phyloP scores from a whole-genome alignment of 352 stramenopile species.

The Chrysophaeum taylorii region DNA sequence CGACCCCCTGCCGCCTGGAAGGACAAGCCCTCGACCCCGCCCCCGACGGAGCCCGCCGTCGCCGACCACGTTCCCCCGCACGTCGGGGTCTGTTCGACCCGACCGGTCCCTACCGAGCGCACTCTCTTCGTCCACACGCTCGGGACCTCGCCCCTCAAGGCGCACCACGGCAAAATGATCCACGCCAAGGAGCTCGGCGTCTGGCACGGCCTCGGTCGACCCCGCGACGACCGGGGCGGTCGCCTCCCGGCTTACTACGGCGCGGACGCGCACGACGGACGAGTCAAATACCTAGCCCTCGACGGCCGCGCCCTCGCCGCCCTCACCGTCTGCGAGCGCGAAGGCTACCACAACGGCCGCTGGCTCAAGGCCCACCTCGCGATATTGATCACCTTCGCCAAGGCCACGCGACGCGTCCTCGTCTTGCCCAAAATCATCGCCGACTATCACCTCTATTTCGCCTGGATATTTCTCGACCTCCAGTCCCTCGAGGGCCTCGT shows the following conservation, averaged over 20 bases:
- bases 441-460: conserved; percentile 23
- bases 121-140: conserved; percentile 33
- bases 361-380: background rate
- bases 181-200: conserved; percentile 34
- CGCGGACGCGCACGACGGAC: background rate
- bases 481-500: conserved; percentile 19
- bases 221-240: no score
- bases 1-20: background rate
- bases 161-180: conserved; percentile 34
- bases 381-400: background rate
- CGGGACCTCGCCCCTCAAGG: conserved; percentile 18
- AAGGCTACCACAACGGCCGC: background rate
- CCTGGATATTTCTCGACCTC: conserved; percentile 30
- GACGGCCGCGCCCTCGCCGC: background rate
- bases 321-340: background rate
- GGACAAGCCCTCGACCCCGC: background rate
- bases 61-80: background rate
- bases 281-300: background rate
- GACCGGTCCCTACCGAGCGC: conserved; percentile 21
- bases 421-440: conserved; percentile 24
- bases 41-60: background rate
- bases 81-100: background rate
- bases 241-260: background rate
- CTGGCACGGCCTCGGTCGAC: conserved; percentile 20
- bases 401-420: conserved; percentile 21